phyloP scores from a whole-genome alignment of 495 filamentous ascomycete genomes.

The Cryomyces minteri region DNA sequence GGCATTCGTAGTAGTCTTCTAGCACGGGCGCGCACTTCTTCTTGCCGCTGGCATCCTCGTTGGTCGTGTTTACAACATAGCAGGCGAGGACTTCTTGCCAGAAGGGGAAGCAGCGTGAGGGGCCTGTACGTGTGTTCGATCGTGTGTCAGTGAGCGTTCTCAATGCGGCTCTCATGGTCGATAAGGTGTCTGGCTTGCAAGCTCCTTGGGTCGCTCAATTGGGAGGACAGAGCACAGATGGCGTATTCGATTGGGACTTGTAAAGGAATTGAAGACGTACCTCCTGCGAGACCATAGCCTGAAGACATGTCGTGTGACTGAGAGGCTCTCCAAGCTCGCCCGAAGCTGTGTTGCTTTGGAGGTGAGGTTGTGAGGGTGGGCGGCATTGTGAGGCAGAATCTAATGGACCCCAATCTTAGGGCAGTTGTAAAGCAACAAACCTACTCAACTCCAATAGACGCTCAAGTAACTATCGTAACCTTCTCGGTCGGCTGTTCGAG shows the following conservation, averaged over 20 bases:
- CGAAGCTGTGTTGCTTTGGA: no score
- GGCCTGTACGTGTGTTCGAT: conserved; percentile 34
- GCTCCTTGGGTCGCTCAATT: no score
- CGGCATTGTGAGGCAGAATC: no score
- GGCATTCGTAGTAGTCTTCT: conserved; percentile 96
- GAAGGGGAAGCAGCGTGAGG: conserved; percentile 90
- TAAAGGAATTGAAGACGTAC: conserved; percentile 1
- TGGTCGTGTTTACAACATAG: conserved; percentile 25
- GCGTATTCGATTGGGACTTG: no score
- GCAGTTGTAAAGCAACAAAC: no score
- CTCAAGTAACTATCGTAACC: no score
- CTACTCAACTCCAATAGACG: no score
- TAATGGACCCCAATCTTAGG: no score
- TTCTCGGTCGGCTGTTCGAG: no score
- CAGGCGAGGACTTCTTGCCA: conserved; percentile 52
- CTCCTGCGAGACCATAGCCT: conserved; percentile 14
- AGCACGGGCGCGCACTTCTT: conserved; percentile 77
- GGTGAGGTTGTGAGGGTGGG: no score
- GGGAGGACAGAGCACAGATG: no score
- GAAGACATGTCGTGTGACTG: conserved; percentile 12
- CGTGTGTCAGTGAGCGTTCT: not conserved
- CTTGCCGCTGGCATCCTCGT: conserved; percentile 57
- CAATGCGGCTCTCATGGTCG: not conserved
- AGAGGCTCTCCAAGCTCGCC: not conserved
- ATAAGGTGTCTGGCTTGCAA: not conserved